Conservation (phyloP, 345 rosid genomes). For the Eutrema japonicum region DNA sequence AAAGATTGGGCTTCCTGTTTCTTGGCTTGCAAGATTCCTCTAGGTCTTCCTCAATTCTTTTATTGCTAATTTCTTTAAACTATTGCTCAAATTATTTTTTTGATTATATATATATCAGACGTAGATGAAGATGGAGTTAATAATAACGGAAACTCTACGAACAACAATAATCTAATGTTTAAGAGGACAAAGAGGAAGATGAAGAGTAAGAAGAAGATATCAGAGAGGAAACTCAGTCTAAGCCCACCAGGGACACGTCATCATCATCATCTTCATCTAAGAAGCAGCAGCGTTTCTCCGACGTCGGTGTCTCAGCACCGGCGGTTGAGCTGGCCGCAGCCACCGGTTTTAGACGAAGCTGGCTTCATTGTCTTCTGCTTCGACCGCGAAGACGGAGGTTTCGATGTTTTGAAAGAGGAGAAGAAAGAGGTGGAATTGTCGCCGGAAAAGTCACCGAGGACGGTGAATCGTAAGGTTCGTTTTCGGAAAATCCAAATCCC, state of each 20-base stretch:
- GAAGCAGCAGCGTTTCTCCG: slow-evolving; percentile 40
- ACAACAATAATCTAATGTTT: slow-evolving; percentile 30
- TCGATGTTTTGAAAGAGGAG: slow-evolving; percentile 59
- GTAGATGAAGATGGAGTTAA: slow-evolving; percentile 47
- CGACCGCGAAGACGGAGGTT: slow-evolving; percentile 61
- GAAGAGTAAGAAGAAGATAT: slow-evolving; percentile 41
- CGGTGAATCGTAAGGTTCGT: slow-evolving; percentile 52
- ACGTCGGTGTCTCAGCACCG: slow-evolving; percentile 33
- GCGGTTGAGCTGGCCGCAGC: slow-evolving; percentile 41
- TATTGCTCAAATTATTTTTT: neutral
- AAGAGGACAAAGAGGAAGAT: slow-evolving; percentile 39
- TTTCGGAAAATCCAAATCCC: neutral
- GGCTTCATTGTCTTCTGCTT: slow-evolving; percentile 73
- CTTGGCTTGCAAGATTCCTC: slow-evolving; percentile 57
- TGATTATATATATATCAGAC: slow-evolving; percentile 18
- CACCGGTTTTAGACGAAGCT: slow-evolving; percentile 51
- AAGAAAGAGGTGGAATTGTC: slow-evolving; percentile 35
- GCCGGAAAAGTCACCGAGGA: slow-evolving; percentile 31
- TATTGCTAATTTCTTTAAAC: neutral
- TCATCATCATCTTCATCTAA: slow-evolving; percentile 40
- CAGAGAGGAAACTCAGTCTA: slow-evolving; percentile 35
- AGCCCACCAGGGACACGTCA: slow-evolving; percentile 46
- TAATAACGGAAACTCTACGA: slow-evolving; percentile 30
- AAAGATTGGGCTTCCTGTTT: slow-evolving; percentile 70
- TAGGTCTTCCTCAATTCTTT: slow-evolving; percentile 45